A percentile compares a stretch with the other conserved stretches of the same genome.
phyloP scores from a whole-genome alignment of 148 eudicot genomes.

The Polygonum maritimum region DNA sequence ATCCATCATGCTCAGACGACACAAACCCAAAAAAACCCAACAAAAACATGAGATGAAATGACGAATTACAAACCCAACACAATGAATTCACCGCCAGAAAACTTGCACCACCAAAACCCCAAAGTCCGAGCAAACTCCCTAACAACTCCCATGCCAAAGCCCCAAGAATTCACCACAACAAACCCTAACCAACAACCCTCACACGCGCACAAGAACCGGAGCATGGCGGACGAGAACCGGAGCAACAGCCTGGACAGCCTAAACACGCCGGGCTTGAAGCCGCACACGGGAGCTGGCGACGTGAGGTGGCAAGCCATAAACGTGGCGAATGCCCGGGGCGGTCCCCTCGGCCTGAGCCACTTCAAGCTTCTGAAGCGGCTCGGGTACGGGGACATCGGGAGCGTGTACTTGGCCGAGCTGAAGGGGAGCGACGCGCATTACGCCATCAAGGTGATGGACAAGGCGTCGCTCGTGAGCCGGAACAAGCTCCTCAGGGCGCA shows the following conservation, averaged over 20 bases:
- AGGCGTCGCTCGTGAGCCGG: constrained; percentile 7
- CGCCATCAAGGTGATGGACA: constrained; percentile 13
- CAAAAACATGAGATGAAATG: neutral
- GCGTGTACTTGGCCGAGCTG: constrained; percentile 10
- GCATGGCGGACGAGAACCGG: neutral
- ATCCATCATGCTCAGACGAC: no score
- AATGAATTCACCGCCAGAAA: neutral
- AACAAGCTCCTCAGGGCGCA: constrained; percentile 12
- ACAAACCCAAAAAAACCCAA: neutral
- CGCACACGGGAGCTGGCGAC: constrained; percentile 9
- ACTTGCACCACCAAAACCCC: neutral
- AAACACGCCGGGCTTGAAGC: neutral
- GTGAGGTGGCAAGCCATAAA: constrained; percentile 12
- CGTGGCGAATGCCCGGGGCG: neutral
- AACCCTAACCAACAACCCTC: neutral
- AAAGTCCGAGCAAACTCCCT: neutral
- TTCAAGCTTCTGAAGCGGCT: constrained; percentile 8
- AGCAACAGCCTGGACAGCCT: constrained; percentile 11
- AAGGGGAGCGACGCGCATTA: neutral
- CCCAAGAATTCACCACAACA: neutral
- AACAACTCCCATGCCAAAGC: neutral
- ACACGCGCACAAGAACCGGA: neutral
- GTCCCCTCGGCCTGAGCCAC: neutral
- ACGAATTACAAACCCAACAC: neutral
- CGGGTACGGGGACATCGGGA: constrained; percentile 12